Evolutionary conservation across 331 rosid species (phyloP).

Genomic region (Prunus yedoensis): DNA sequence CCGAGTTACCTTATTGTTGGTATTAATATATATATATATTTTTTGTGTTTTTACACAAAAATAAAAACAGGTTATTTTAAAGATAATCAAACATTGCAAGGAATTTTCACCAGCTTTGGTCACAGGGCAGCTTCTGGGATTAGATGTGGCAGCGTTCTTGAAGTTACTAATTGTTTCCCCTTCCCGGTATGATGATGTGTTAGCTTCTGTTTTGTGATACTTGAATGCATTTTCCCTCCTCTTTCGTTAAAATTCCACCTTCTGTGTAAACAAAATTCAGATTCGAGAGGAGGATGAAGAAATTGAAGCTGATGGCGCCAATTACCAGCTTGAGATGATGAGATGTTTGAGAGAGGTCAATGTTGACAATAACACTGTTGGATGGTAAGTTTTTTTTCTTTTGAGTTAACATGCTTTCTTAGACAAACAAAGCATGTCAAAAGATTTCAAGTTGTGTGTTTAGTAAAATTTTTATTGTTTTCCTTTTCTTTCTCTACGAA

Average conservation of each 20-base stretch:
- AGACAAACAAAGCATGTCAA: neutral
- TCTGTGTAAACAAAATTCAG: slow-evolving; percentile 27
- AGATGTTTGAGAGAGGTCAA: slow-evolving; percentile 98
- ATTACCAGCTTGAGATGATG: slow-evolving; percentile 99
- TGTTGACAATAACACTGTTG: slow-evolving; percentile 96
- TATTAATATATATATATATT: neutral
- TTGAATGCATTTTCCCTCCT: neutral
- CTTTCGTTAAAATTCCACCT: neutral
- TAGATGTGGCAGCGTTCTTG: slow-evolving; percentile 99
- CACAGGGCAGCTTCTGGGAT: slow-evolving; percentile 96
- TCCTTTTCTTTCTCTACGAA: neutral
- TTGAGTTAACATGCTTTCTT: neutral
- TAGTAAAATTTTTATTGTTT: neutral
- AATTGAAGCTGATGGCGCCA: slow-evolving; percentile 96
- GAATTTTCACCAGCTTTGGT: slow-evolving; percentile 91
- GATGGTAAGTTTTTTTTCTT: slow-evolving; percentile 57
- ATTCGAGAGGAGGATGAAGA: slow-evolving; percentile 94
- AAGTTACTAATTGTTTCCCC: slow-evolving; percentile 97
- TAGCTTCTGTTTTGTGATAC: neutral
- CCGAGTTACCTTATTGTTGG: neutral
- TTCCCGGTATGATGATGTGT: slow-evolving; percentile 64
- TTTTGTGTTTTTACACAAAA: neutral
- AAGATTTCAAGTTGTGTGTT: neutral
- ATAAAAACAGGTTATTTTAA: slow-evolving; percentile 61
- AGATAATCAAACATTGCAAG: slow-evolving; percentile 98